Percentiles rank a stretch among this genome's conserved stretches.
Evolutionary conservation across 1,139 yeast species (phyloP).

Genomic region (Saccharomycopsis hybrid): DNA sequence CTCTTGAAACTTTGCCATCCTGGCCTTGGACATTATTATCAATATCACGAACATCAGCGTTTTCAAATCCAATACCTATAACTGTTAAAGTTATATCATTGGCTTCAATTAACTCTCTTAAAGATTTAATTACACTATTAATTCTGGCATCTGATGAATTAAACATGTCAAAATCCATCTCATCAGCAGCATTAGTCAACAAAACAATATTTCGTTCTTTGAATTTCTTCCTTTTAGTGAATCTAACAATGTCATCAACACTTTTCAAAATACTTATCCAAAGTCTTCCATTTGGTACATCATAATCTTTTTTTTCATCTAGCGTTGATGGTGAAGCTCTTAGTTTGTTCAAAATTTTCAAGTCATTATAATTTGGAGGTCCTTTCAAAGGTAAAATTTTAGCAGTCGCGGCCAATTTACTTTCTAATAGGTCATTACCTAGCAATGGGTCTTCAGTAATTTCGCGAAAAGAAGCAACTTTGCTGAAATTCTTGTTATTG

Average conservation of each 20-base stretch:
- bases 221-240: slow-evolving; percentile 24
- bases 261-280: slow-evolving; percentile 20
- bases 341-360: neutral
- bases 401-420: neutral
- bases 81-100: slow-evolving; percentile 33
- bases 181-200: slow-evolving; percentile 23
- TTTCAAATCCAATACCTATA: slow-evolving; percentile 25
- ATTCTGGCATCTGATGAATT: neutral
- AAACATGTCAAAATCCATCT: slow-evolving; percentile 21
- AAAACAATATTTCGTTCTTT: slow-evolving; percentile 24
- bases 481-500: neutral
- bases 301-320: slow-evolving; percentile 18
- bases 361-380: slow-evolving; percentile 6
- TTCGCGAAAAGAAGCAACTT: neutral
- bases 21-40: no score
- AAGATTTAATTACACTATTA: slow-evolving; percentile 14
- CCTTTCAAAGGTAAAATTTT: neutral
- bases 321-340: neutral
- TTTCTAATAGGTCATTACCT: neutral
- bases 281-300: slow-evolving; percentile 5
- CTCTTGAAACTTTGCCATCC: no score
- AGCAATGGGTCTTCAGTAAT: neutral
- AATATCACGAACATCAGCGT: neutral
- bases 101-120: slow-evolving; percentile 30
- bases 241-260: slow-evolving; percentile 22